Conservation (phyloP, 2,329 filamentous ascomycete genomes). For the Fusarium heterosporum region DNA sequence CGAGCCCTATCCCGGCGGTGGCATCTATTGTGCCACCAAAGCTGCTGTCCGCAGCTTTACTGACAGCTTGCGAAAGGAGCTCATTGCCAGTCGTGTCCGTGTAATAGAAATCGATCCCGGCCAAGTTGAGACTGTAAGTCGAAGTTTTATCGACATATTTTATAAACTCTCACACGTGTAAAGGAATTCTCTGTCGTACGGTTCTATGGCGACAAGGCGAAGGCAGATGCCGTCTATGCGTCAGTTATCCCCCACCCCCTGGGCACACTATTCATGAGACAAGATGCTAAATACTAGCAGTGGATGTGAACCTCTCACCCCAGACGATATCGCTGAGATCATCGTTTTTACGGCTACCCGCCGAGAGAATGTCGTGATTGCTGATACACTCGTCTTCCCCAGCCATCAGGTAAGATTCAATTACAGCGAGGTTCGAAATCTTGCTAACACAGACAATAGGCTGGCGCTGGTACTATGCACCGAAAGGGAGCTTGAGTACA, state of each 20-base stretch:
- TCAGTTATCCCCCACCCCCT: slow-evolving; percentile 55
- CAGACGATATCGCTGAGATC: slow-evolving; percentile 90
- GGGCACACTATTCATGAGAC: neutral
- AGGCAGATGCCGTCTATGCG: slow-evolving; percentile 92
- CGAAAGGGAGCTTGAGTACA: slow-evolving; percentile 40
- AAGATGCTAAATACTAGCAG: slow-evolving; percentile 54
- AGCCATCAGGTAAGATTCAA: slow-evolving; percentile 78
- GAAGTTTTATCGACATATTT: neutral
- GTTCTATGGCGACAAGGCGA: slow-evolving; percentile 88
- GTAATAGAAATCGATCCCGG: slow-evolving; percentile 92
- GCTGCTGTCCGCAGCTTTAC: slow-evolving; percentile 88
- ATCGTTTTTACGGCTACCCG: slow-evolving; percentile 87
- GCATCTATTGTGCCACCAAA: slow-evolving; percentile 95
- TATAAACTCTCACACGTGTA: slow-evolving; percentile 5
- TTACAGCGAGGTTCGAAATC: too few relatives aligned
- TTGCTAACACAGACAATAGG: slow-evolving; percentile 41
- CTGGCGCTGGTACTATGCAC: slow-evolving; percentile 51
- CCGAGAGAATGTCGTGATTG: slow-evolving; percentile 90
- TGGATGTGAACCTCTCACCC: slow-evolving; percentile 84
- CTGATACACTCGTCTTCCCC: slow-evolving; percentile 87
- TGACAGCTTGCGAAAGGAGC: slow-evolving; percentile 83
- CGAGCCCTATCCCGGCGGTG: slow-evolving; percentile 85
- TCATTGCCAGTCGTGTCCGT: slow-evolving; percentile 82
- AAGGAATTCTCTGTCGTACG: slow-evolving; percentile 89
- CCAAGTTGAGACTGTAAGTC: slow-evolving; percentile 84